Conservation (phyloP, 441 rosid species). For the Pelargonium citronellum region DNA sequence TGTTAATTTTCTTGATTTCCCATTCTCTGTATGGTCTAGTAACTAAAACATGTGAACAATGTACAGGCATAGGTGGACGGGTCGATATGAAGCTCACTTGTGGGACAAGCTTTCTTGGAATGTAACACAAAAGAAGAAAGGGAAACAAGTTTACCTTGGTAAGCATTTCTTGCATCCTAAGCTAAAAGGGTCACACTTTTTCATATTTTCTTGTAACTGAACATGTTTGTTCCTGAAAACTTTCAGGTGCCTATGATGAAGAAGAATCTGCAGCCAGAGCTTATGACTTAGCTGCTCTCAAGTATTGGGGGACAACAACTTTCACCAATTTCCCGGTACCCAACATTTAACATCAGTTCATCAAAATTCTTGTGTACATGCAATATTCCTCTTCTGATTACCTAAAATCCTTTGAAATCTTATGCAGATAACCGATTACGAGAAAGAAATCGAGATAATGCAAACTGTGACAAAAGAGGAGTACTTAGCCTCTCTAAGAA, state of each 20-base stretch:
- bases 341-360: not conserved
- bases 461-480: conserved; percentile 45
- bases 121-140: conserved; percentile 47
- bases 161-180: conserved; percentile 17
- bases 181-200: not conserved
- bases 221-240: not conserved
- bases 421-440: conserved; percentile 47
- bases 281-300: conserved; percentile 18
- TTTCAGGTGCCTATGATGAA: conserved; percentile 40
- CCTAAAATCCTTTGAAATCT: not conserved
- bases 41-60: not conserved
- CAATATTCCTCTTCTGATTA: not conserved
- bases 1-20: not conserved
- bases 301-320: conserved; percentile 16
- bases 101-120: conserved; percentile 59
- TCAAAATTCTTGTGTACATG: not conserved
- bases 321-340: conserved; percentile 30
- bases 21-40: not conserved
- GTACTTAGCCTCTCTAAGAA: conserved; percentile 52
- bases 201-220: not conserved
- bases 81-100: conserved; percentile 52
- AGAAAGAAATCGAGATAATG: conserved; percentile 45
- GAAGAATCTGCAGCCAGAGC: conserved; percentile 46
- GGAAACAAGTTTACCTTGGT: conserved; percentile 65
- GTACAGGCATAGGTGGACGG: conserved; percentile 50